These are phyloP conservation scores for Nakataea oryzae DNA, from an alignment of 2,329 filamentous ascomycete species.

Conservation along the genomic window DNA sequence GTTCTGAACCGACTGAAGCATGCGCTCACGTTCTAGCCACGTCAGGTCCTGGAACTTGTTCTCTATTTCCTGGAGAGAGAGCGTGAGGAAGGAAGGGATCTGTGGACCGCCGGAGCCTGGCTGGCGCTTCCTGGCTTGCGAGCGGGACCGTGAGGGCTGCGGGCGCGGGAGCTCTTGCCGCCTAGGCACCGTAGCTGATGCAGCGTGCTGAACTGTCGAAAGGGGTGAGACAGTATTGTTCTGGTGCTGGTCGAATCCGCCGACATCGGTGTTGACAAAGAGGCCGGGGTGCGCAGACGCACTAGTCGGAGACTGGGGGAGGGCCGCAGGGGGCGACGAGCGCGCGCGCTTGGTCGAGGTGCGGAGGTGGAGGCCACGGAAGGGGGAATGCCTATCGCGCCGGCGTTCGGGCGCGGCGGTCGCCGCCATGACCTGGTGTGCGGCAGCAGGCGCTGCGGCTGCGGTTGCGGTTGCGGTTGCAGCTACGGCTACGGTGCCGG, in stretches of 20 bases:
- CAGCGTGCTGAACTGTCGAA: conserved; percentile 4
- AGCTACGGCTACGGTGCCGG: background rate
- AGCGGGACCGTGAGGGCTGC: background rate
- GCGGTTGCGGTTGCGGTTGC: too few relatives aligned
- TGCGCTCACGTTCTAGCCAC: conserved; percentile 40
- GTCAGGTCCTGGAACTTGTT: conserved; percentile 40
- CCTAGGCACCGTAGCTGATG: background rate
- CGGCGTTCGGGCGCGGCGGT: conserved; percentile 7
- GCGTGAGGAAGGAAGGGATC: conserved; percentile 15
- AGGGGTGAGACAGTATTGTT: conserved; percentile 7
- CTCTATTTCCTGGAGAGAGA: conserved; percentile 29
- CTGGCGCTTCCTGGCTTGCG: background rate
- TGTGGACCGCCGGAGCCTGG: conserved; percentile 8
- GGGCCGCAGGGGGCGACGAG: conserved; percentile 15
- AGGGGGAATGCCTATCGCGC: conserved; percentile 11
- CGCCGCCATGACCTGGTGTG: background rate
- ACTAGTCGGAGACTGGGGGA: conserved; percentile 10
- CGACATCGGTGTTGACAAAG: background rate
- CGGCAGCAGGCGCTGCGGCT: too few relatives aligned
- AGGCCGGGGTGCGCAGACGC: background rate
- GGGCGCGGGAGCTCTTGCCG: background rate
- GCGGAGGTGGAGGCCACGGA: conserved; percentile 17
- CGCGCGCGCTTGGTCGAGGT: conserved; percentile 18
- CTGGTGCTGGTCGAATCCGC: background rate
- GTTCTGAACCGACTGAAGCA: conserved; percentile 28